Percentiles rank a stretch among this genome's conserved stretches.
Evolutionary conservation across 306 rosid genomes (phyloP).

Genomic region (Cicer cuneatum): DNA sequence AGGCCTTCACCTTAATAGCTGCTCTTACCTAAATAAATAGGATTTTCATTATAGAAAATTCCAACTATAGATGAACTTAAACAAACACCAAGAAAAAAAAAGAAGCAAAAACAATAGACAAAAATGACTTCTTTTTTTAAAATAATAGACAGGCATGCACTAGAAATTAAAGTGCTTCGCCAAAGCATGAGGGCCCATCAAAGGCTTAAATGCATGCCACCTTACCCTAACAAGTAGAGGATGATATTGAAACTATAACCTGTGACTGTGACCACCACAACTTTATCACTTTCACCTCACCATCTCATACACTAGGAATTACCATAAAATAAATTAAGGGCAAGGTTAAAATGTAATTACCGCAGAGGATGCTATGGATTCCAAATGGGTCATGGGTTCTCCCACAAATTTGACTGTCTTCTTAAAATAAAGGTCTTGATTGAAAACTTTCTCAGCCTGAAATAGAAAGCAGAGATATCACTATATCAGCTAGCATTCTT

Average conservation of each 20-base stretch:
- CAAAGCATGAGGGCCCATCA: not conserved
- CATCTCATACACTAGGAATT: conserved; percentile 33
- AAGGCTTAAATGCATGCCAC: conserved; percentile 8
- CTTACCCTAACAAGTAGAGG: conserved; percentile 7
- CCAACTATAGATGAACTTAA: conserved; percentile 31
- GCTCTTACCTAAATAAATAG: conserved; percentile 80
- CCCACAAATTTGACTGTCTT: conserved; percentile 90
- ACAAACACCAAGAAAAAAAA: conserved; percentile 16
- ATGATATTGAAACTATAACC: conserved; percentile 15
- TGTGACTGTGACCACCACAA: not conserved
- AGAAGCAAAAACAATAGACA: conserved; percentile 31
- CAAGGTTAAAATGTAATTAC: conserved; percentile 50
- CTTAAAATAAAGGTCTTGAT: conserved; percentile 95
- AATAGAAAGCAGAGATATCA: conserved; percentile 39
- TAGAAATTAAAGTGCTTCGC: conserved; percentile 21
- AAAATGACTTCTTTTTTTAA: not conserved
- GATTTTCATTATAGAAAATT: conserved; percentile 34
- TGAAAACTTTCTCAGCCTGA: conserved; percentile 97
- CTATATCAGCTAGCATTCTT: conserved; percentile 37
- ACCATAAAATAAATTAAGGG: conserved; percentile 15
- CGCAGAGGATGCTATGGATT: conserved; percentile 98
- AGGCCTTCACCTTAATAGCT: conserved; percentile 99
- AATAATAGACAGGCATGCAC: not conserved
- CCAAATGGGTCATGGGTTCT: conserved; percentile 99
- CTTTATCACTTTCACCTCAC: conserved; percentile 8